Base-by-base conservation (phyloP, 2,329 filamentous ascomycete genomes). In the Colletotrichum abscissum region DNA sequence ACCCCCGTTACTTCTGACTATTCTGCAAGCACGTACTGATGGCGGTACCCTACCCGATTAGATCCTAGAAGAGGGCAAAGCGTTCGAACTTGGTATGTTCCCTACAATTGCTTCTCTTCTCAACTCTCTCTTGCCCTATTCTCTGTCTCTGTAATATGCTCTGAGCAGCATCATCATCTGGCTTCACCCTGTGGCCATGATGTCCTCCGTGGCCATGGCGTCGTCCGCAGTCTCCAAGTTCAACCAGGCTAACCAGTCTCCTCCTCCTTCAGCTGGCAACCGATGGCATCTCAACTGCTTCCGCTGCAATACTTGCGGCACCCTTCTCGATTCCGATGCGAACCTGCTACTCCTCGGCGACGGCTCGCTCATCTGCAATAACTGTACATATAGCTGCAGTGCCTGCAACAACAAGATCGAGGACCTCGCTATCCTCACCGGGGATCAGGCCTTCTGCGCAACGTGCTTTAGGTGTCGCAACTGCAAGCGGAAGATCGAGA, bases 221-320 rank as follows among this genome's bases (percentile, higher is more conserved):
- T 59, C 74, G 63, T 63, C 72, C 35, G 70, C 55, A 28, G 54
- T 76, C 28, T 76, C 75, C n/a, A 75, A 75, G 58, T 74, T 76
- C 69, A 63, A 69, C 24, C 57, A 49, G 35, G 77, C 79, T 81
- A 75, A 82, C 73, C 24, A 71, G 35, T 68, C 74, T 76, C 73
- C 75, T 76, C 38, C 63, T n/a, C 68, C n/a, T 16, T 73, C 58
- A 65, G 95, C 96, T 82, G 95, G 95, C 76, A 97, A 97, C 83
- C 91, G 96, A 89, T 98, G 96, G 97, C 97, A 99, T 88, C 94
- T 99, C 80, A 94, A 98, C 86, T 99, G 97, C 87, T 99, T 99
- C 86, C 93, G 95, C 81, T 98, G 96, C 89, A 97, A 98, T 83
- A 97, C 94, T 69, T 99, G 96, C 88, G 91, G 92, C 80, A 98